Base-by-base conservation (phyloP, 805 yeast species). In the Suhomyces pyralidae region DNA sequence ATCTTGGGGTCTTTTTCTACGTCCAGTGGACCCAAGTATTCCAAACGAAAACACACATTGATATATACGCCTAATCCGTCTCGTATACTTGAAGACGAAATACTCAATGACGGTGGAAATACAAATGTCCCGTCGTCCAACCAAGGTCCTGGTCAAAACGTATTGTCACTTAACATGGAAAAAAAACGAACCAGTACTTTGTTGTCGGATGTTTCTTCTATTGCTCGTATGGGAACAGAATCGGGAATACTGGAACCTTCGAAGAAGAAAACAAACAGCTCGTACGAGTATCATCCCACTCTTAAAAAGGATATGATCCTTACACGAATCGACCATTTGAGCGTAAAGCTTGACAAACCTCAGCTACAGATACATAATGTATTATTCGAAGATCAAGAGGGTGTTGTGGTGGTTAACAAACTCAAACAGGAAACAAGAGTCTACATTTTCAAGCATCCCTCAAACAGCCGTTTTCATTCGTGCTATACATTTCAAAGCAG, bases 291-390 rank as follows among this genome's bases (percentile, higher is more conserved):
- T 52, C 82, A 76, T 34, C 56, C 67, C 64, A 4, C 64, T 81
- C 20, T 12, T 28, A 70, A 83, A 40, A 88, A 86, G 58, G 96
- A 90, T 64, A 78, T 86, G 60, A 84, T 86, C n/a, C 69, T 89
- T 54, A 82, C 91, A 0, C 81, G 79, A 60, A 66, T 88, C 2
- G 83, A 82, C 15, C 66, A 80, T 1, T 67, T 74, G 40, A 70
- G 63, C 49, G 40, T 68, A 10, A 63, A 65, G 17, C 69, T 70
- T 5, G 62, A 68, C n/a, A 55, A 64, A 9, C 53, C 60, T 42
- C 61, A 67, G 24, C 55, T 80, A 26, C 73, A 73, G 45, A 63
- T 77, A 1, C 64, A 68, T 47, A 73, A 73, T 7, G 53, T 81
- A n/a, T 59, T 62, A 4, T 81, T 71, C 55, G 78, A 77, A 20